Base-by-base conservation (phyloP, 148 eudicot genomes). In the Linanthus parryae region DNA sequence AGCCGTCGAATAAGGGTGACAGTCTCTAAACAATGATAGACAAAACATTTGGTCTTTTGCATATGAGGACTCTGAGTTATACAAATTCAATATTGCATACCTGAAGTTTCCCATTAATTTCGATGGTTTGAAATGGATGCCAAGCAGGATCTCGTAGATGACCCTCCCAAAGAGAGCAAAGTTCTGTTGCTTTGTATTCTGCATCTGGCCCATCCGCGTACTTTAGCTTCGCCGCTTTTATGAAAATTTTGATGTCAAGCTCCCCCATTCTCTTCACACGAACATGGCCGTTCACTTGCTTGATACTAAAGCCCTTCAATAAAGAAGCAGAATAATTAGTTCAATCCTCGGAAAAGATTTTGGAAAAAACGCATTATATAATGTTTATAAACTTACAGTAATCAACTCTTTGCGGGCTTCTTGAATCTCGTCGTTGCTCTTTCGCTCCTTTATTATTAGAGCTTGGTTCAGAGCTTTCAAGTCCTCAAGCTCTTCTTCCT, bases 391-490 rank as follows among this genome's bases (percentile, higher is more conserved):
- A 70, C 83, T 65, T 65, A 88, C 99, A 77, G 69, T 76, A 38
- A 92, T 58, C 74, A 92, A 62, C 65, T 87, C 99, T 77, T 84
- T 84, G 10, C 96, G 90, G 69, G 99, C 99, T n/a, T 82, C 96
- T 67, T 71, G 82, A 66, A 92, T 77, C 71, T 92, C 99, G 20
- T 84, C 94, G 26, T 92, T 92, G 73, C 79, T 80, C 77, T 64
- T 71, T 59, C 96, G 73, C 73, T 92, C 99, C 62, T 82, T 77
- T 44, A 88, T 73, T 22, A 92, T 73, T 21, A 92, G 77, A 33
- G 90, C 66, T 63, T 92, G 99, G 57, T 87, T 88, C 48, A 92
- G 48, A 46, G 79, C 62, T 61, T 84, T 85, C 50, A 88, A 69
- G 25, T 57, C 80, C 0, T 73, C 90, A 54, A 75, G 83, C 54